Evolutionary conservation across 306 rosid species (phyloP), one percentile per base, ranked within the genome.

Genomic region (Vigna unguiculata): DNA sequence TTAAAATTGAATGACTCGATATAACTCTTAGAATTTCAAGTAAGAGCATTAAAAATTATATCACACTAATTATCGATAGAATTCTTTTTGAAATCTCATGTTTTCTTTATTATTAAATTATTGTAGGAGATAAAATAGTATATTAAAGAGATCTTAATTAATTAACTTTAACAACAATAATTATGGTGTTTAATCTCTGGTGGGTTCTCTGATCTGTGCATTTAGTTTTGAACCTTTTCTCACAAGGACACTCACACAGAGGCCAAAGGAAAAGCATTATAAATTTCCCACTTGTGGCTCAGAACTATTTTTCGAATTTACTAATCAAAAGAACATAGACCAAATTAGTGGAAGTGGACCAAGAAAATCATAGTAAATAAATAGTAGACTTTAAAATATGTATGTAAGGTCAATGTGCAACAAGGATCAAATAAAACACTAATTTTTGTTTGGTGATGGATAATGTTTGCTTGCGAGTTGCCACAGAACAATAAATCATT

Each of bases 401-500:
- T 4, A 32, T 4, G 36, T 32, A 75, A 67, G 80, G 80, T 75
- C 76, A 67, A 48, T 36, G 72, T 17, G 65, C 76, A 57, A 45
- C 9, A 69, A 20, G 47, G 28, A 55, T 72, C 69, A 52, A 72
- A 68, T 14, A 19, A 22, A 46, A 7, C 80, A 47, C 43, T 66
- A 16, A 8, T 45, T 73, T 52, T 41, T 46, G 69, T 79, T 79
- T 64, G 75, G 55, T 28, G 32, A 54, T 20, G 74, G 67, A 73
- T 55, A 22, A 52, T 66, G 54, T 45, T 72, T 72, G 52, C 53
- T 64, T 65, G 63, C 13, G 57, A 54, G 75, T 55, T 66, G 75
- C 41, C 47, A 47, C 63, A 47, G 16, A 54, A 46, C 16, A 10
- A 66, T 75, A 9, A 54, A 55, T 19, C 15, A 57, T 75, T 68